Evolutionary conservation across 108 stramenopile genomes (phyloP), one percentile per base, ranked within the genome.

Genomic region (Nitzschia sp.): DNA sequence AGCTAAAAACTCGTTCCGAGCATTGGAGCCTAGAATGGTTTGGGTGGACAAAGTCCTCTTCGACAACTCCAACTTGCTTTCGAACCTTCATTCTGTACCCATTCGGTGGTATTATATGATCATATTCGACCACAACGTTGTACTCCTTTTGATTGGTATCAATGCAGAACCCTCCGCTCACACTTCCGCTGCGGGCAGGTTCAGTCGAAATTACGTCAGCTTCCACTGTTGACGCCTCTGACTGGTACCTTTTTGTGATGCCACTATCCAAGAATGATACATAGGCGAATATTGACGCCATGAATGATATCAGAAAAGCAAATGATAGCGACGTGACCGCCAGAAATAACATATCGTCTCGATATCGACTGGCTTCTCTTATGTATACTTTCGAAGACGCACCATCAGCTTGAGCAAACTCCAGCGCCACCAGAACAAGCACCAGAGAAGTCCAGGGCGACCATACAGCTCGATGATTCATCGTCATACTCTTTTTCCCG

Each of bases 111-210:
- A 69, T 23, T 11, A 63, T 30, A 13, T 30, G 15, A 21, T 35
- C 45, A 60, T 76, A 76, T 55, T 76, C 67, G 11, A 68, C 33
- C 25, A 47, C 33, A 25, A 63, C 66, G 54, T 36, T 49, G 36
- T 46, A 76, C 57, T 76, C 75, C 23, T 51, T 59, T 25, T 58
- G 71, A 13, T 54, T 55, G 0, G 17, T 42, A 9, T 13, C 54
- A 32, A 30, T 33, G 4, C 58, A 59, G n/a, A 59, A n/a, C 29
- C 47, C 63, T 27, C n/a, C 33, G 54, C 36, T 33, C 18, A 13
- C 55, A 2, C 24, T 46, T 24, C 36, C 58, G 2, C 54, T 53
- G n/a, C 65, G 34, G 3, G 56, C 63, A 47, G 68, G 57, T 23
- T 55, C 54, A 56, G 60, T 47, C 18, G 68, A 36, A 11, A 76